These are phyloP conservation scores for Panicum miliaceum DNA, from an alignment of 176 grass and related monocot species.

Conservation along the genomic window DNA sequence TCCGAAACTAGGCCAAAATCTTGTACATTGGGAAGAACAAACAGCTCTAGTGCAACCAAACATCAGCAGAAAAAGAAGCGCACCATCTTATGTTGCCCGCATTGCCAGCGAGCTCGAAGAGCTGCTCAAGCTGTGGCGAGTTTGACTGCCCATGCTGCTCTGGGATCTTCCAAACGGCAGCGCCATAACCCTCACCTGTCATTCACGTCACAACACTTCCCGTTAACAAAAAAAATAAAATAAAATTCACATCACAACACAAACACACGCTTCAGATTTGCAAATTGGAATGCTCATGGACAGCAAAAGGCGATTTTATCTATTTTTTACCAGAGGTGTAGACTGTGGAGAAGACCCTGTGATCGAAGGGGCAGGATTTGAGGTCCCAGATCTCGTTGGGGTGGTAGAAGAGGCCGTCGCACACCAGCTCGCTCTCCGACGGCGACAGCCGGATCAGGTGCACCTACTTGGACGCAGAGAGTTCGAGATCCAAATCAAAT, in stretches of 20 bases:
- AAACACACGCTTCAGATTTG: constrained; percentile 3
- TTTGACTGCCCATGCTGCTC: constrained; percentile 77
- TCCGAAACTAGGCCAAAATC: neutral
- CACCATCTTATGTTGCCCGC: constrained; percentile 78
- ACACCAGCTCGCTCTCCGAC: constrained; percentile 76
- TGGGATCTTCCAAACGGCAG: constrained; percentile 81
- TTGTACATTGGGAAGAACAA: neutral
- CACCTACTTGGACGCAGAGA: constrained; percentile 59
- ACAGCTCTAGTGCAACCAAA: neutral
- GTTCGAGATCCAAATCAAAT: constrained; percentile 43
- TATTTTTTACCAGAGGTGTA: constrained; percentile 83
- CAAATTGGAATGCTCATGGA: neutral
- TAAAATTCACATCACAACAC: constrained; percentile 24
- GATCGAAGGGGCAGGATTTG: constrained; percentile 92
- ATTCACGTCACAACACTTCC: neutral
- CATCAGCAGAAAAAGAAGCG: constrained; percentile 39
- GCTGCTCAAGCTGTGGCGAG: constrained; percentile 78
- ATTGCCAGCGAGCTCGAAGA: constrained; percentile 64
- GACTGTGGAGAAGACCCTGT: constrained; percentile 86
- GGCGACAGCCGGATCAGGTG: constrained; percentile 89
- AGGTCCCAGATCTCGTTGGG: constrained; percentile 99
- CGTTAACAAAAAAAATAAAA: neutral
- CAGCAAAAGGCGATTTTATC: neutral
- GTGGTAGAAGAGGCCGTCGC: constrained; percentile 97
- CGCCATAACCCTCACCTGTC: constrained; percentile 88